A percentile compares a stretch with the other conserved stretches of the same genome.
Evolutionary conservation across 1,284 basidiomycete species (phyloP).

Genomic region (Schizopora paradoxa): DNA sequence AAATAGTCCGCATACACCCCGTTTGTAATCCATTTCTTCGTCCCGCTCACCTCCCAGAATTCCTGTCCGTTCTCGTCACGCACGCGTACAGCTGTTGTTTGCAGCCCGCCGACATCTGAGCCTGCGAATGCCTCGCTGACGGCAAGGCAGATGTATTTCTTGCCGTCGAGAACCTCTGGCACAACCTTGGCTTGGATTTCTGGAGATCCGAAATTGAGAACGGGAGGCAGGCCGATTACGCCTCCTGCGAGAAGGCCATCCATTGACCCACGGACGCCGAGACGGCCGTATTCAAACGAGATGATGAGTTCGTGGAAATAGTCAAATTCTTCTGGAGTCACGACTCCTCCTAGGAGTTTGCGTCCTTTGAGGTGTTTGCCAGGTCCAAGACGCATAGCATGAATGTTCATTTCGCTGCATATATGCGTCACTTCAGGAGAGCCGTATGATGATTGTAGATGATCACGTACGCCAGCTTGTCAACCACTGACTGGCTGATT

Average conservation of each 20-base stretch:
- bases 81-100: slow-evolving; percentile 72
- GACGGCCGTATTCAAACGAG: slow-evolving; percentile 81
- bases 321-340: slow-evolving; percentile 88
- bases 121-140: slow-evolving; percentile 85
- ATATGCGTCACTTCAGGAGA: slow-evolving; percentile 5
- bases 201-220: slow-evolving; percentile 81
- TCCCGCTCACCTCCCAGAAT: slow-evolving; percentile 83
- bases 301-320: slow-evolving; percentile 83
- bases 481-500: slow-evolving; percentile 68
- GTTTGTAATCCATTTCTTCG: slow-evolving; percentile 97
- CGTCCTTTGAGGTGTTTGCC: slow-evolving; percentile 87
- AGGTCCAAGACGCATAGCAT: slow-evolving; percentile 91
- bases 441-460: background rate
- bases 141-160: slow-evolving; percentile 73
- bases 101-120: slow-evolving; percentile 83
- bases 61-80: slow-evolving; percentile 62
- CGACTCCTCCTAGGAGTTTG: slow-evolving; percentile 74
- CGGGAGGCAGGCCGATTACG: slow-evolving; percentile 80
- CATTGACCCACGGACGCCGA: slow-evolving; percentile 79
- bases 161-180: slow-evolving; percentile 68
- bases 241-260: slow-evolving; percentile 80
- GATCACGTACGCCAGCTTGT: slow-evolving; percentile 57
- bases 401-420: slow-evolving; percentile 68
- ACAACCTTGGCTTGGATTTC: slow-evolving; percentile 67
- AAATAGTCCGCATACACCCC: slow-evolving; percentile 80